Evolutionary conservation across 768 basidiomycete species (phyloP), one percentile per base, ranked within the genome.

Genomic region (Inosperma sp.): DNA sequence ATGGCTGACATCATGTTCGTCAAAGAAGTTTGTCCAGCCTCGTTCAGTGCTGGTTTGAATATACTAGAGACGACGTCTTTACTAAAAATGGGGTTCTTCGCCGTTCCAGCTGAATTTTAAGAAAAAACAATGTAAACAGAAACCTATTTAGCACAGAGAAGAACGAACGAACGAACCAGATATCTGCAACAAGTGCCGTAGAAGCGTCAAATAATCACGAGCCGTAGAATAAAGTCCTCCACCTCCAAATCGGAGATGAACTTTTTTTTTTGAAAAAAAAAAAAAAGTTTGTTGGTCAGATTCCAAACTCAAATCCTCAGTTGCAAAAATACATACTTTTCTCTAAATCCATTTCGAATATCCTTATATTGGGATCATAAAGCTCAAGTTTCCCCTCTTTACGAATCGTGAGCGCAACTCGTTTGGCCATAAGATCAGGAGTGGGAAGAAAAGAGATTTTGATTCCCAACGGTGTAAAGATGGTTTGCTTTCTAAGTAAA

Each of bases 371-470:
- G n/a, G n/a, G n/a, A n/a, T n/a, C n/a, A n/a, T n/a, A n/a, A n/a
- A n/a, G n/a, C n/a, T n/a, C n/a, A n/a, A n/a, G n/a, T n/a, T n/a
- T n/a, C n/a, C n/a, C n/a, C n/a, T n/a, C n/a, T 14, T 29, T 25
- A 8, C 34, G 35, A 21, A 27, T 35, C 2, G 23, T 16, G n/a
- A 40, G 25, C 14, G 37, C 23, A 25, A 49, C 35, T 17, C 35
- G 48, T 5, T 21, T 37, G 8, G 26, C 6, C 17, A 27, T 8
- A 10, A 49, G 7, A 14, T 49, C 36, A 2, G 48, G 48, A 3
- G 48, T 49, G 21, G 29, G 48, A 49, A 39, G 41, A 27, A 49
- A 49, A 3, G 48, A 49, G 23, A 29, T 26, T 16, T 40, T 49
- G 16, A 49, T n/a, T n/a, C 37, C 37, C 19, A 49, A 39, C 4